Evolutionary conservation across 2,329 filamentous ascomycete genomes (phyloP), one percentile per base, ranked within the genome.

Genomic region (Bisporella sp.): DNA sequence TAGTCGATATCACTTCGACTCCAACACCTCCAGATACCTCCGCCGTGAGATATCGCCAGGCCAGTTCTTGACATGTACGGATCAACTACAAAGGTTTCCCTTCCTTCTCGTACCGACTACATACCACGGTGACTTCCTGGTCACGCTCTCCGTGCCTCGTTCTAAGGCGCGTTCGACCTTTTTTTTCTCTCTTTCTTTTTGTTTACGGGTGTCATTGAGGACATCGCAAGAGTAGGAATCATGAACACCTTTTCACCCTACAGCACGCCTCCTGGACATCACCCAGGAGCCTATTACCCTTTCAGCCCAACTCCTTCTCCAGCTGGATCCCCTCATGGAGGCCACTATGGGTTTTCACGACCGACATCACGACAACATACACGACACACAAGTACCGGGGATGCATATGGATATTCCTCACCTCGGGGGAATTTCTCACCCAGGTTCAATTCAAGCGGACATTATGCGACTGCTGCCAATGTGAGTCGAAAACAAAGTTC

Each of bases 381-480:
- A 37, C 63, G 64, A 58, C 61, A 66, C 41, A 57, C 60, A 44
- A 63, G 60, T 28, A 57, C 61, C 45, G 63, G 62, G 48, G 63
- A 64, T 49, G 57, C 58, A 7, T 63, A 59, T 48, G 59, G 57
- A 35, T 59, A 58, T 48, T 58, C 58, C 6, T 50, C 52, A 40
- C 54, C 57, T 31, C 54, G 55, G 45, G 51, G 55, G 41, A 54
- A 61, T 13, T 66, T 66, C 52, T 66, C 64, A 31, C 65, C 65
- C 43, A 61, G 65, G 55, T 67, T 64, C 56, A 65, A 61, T 52
- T 65, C 63, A 45, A 64, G 56, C 52, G 65, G 65, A 58, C 54
- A 64, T 50, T 67, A 67, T 55, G 61, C 64, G 51, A 67, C 65
- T 59, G 61, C 62, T 62, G 62, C 65, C 58, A 65, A 66, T 65